Base-by-base conservation (phyloP, 2,329 filamentous ascomycete species). In the Paecilomyces sp. region DNA sequence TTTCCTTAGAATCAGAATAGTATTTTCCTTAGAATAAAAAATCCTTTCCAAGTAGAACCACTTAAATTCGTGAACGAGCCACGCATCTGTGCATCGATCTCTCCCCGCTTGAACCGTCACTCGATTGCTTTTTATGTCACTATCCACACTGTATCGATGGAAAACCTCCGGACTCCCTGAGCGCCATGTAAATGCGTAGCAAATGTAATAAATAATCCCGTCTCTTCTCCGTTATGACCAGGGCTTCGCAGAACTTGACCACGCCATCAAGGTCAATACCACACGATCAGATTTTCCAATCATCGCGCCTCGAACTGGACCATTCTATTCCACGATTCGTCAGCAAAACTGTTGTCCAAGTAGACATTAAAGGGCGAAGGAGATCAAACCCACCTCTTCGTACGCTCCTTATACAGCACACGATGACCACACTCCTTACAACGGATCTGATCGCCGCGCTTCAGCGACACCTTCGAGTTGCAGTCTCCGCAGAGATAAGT, bases 291-390 rank as follows among this genome's bases (percentile, higher is more conserved):
- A 47, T 9, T 11, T 33, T 8, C 41, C n/a, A 24, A 64, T 82
- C 77, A 97, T 78, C 93, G 86, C 57, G 94, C 94, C 82, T 99
- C 92, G 71, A 99, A 97, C 79, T 99, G 94, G 57, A 97, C 92
- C 92, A 97, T 97, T 72, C 93, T 96, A 67, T 58, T 59, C 72
- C 67, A 58, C 59, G 50, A 33, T 50, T 61, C 22, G 24, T 58
- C 57, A 62, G 56, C 60, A 54, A 33, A 33, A 11, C 31, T 8
- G 31, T 4, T 28, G 25, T 28, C 25, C 25, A 28, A 6, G 6
- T 28, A 28, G 25, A 28, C 22, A 22, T 22, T 22, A 3, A 2
- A 28, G 3, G 6, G 25, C 25, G 6, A 28, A 28, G 6, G 25
- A 28, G 25, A 28, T 28, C 25, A 57, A 61, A 79, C 88, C 77